Conservation (phyloP, 192 early-diverging fungal genomes). For the Umbelopsis sp. region DNA sequence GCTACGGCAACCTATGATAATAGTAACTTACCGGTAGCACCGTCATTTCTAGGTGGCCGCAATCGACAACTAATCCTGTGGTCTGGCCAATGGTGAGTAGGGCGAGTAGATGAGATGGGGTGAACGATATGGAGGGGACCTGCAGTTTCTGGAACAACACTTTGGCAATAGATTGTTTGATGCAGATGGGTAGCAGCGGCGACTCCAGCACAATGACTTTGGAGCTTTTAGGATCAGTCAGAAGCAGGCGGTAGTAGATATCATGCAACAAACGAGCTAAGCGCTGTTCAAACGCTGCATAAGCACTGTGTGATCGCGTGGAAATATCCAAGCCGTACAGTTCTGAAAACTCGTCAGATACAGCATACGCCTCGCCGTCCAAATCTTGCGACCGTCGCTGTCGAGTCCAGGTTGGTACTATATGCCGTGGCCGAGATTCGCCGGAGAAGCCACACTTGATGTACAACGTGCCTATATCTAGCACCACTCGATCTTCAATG, state of each 20-base stretch:
- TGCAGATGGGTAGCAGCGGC: slow-evolving; percentile 63
- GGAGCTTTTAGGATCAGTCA: slow-evolving; percentile 82
- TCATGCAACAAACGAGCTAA: slow-evolving; percentile 50
- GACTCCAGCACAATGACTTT: slow-evolving; percentile 85
- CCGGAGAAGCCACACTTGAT: slow-evolving; percentile 88
- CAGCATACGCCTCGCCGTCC: slow-evolving; percentile 40
- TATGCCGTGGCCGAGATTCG: slow-evolving; percentile 76
- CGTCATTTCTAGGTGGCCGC: slow-evolving; percentile 75
- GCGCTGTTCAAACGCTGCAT: slow-evolving; percentile 42
- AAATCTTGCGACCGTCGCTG: slow-evolving; percentile 44
- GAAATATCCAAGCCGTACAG: slow-evolving; percentile 51
- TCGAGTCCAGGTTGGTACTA: slow-evolving; percentile 55
- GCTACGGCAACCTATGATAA: too few relatives aligned
- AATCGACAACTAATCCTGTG: slow-evolving; percentile 86
- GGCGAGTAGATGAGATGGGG: slow-evolving; percentile 69
- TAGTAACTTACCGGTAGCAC: slow-evolving; percentile 70
- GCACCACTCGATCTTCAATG: slow-evolving; percentile 83
- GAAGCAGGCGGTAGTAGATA: slow-evolving; percentile 62
- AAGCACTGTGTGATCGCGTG: slow-evolving; percentile 11
- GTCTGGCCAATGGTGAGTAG: slow-evolving; percentile 75
- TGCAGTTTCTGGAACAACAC: slow-evolving; percentile 79
- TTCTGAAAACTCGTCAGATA: slow-evolving; percentile 48
- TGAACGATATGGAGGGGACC: slow-evolving; percentile 79
- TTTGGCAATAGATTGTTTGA: slow-evolving; percentile 70
- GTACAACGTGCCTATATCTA: slow-evolving; percentile 83